Percentiles rank a stretch among this genome's conserved stretches.
These are phyloP conservation scores for Globisporangium cylindrosporum DNA, from an alignment of 352 stramenopile genomes.

Conservation along the genomic window DNA sequence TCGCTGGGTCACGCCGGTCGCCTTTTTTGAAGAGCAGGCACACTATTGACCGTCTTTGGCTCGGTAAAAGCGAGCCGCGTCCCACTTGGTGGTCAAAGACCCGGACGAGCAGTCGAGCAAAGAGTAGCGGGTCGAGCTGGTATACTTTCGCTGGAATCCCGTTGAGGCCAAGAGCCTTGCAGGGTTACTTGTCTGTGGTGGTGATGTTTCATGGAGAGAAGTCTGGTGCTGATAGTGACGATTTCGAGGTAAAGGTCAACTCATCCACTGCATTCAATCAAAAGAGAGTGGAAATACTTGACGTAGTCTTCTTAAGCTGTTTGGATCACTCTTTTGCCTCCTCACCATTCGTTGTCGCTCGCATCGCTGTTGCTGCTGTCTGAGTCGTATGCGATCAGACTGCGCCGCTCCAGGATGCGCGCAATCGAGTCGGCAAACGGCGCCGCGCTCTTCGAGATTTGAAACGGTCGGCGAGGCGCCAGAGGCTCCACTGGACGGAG, in stretches of 20 bases:
- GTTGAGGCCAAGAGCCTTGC: too few relatives aligned
- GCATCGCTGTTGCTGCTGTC: constrained; percentile 33
- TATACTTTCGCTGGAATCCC: too few relatives aligned
- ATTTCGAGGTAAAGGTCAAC: background rate
- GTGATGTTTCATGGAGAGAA: background rate
- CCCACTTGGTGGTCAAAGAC: too few relatives aligned
- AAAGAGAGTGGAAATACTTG: too few relatives aligned
- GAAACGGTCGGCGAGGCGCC: constrained; percentile 10
- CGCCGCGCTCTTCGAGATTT: constrained; percentile 9
- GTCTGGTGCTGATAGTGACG: background rate
- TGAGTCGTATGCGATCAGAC: constrained; percentile 59
- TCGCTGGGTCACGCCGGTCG: too few relatives aligned
- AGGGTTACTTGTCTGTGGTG: too few relatives aligned
- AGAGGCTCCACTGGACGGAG: constrained; percentile 35
- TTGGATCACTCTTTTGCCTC: background rate
- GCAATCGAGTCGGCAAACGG: constrained; percentile 61
- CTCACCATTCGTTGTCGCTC: constrained; percentile 23
- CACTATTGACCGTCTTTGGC: too few relatives aligned
- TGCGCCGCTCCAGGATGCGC: constrained; percentile 54
- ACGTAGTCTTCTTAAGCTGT: background rate
- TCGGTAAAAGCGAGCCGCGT: too few relatives aligned
- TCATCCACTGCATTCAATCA: too few relatives aligned
- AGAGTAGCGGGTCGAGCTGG: too few relatives aligned
- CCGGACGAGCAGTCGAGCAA: too few relatives aligned
- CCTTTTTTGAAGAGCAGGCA: too few relatives aligned